Evolutionary conservation across 2,329 filamentous ascomycete species (phyloP), one percentile per base, ranked within the genome.

Genomic region (Cyphellophora europaea): DNA sequence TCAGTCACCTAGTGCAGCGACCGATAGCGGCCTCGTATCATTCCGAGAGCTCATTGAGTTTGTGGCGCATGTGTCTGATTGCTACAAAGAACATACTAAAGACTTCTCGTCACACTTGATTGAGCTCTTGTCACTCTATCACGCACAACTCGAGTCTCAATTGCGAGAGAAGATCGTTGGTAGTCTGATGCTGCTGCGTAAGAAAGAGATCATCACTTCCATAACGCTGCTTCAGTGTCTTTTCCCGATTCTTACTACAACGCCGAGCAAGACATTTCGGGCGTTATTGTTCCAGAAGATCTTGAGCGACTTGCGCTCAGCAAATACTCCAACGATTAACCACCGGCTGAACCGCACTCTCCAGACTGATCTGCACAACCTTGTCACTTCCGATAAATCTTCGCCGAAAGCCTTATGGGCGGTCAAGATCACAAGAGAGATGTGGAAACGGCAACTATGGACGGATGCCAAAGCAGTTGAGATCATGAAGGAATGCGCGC

Each of bases 401-500:
- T 93, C 87, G 1, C 72, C 84, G 1, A 91, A 93, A 53, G 86
- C 83, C 3, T 71, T 98, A 32, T 98, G 91, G 91, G 87, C 91
- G 3, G 86, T 95, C 42, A 95, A 95, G 60, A 74, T 98, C 45
- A 93, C 88, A 3, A 74, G 89, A 43, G 91, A 98, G 64, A 67
- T 98, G 53, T 98, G 91, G 91, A 93, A 88, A 62, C 75, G 89
- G 30, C 88, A 95, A 50, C 79, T 96, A 44, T 98, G 91, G 91
- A 86, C 83, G 6, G 91, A 98, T 52, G 76, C 87, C 2, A 91
- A 88, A 57, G 79, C 89, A 0, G 91, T 96, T n/a, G 87, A 94
- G 52, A 84, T 96, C 46, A 96, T 98, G 88, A 93, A 93, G 62
- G 83, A 94, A 61, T 87, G 89, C 0, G 79, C 81, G 36, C 63